Base-by-base conservation (phyloP, 139 green algal genomes). In the Nannochloris sp. region DNA sequence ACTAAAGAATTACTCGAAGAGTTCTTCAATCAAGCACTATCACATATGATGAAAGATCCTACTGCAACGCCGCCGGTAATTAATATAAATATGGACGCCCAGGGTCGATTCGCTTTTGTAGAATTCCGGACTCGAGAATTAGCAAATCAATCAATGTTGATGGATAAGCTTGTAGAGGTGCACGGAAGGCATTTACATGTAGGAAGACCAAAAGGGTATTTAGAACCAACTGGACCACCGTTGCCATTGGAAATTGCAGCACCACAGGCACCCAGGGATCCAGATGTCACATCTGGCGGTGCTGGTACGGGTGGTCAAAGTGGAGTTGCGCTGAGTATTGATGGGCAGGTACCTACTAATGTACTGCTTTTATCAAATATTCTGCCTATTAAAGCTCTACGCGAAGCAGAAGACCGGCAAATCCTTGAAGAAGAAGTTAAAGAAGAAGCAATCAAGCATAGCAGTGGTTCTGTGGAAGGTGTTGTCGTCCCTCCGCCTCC, bases 151-250 rank as follows among this genome's bases (percentile, higher is more conserved):
- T 85, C 83, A 6, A 84, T 95, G 73, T 65, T 84, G 24, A 82
- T 97, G 58, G 89, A 95, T 72, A 93, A 92, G 70, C 80, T 68
- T 31, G 63, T 95, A 47, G 88, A 97, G 74, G 73, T 97, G 54
- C 85, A 75, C 31, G 89, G 90, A 8, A 68, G 87, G 1, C 61
- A 72, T 30, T 85, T 95, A 55, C 91, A 95, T 77, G 83, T 96
- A n/a, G 89, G 87, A 31, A 71, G 89, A 56, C 90, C 90, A 54
- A 92, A 95, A 75, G 89, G 90, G 2, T 96, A 95, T 65, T 67
- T 91, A 31, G 81, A 87, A 75, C 69, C 75, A 6, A 58, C 69
- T 8, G 32, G 38, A 66, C 65, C 14, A 46, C 71, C 9, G 54
- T 64, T 3, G 67, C 76, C 24, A 81, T 76, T 12, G 54, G 64